These are phyloP conservation scores for Dactylellina drechsleri DNA, from an alignment of 2,329 filamentous ascomycete species.

Conservation along the genomic window DNA sequence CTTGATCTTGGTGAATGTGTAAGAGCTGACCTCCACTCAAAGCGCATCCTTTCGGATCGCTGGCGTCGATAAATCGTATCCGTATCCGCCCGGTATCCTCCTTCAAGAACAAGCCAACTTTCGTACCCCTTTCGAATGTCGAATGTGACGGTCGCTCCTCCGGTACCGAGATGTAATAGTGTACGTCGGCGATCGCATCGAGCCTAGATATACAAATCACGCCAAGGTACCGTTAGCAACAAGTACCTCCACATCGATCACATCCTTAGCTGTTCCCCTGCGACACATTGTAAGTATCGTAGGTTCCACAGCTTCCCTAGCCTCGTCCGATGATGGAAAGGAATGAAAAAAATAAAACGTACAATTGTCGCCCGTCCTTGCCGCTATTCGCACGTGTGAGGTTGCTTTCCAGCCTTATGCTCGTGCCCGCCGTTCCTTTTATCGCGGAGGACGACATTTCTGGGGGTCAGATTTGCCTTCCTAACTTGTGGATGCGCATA, in stretches of 20 bases:
- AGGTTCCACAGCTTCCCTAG: neutral
- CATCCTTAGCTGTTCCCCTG: neutral
- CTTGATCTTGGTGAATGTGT: neutral
- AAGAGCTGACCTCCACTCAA: slow-evolving; percentile 49
- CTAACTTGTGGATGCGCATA: slow-evolving; percentile 3
- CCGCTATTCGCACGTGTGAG: slow-evolving; percentile 52
- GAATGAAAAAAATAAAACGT: slow-evolving; percentile 10
- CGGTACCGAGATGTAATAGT: slow-evolving; percentile 51
- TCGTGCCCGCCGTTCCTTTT: slow-evolving; percentile 33
- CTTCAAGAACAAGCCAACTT: slow-evolving; percentile 46
- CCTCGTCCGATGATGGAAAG: neutral
- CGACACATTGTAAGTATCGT: neutral
- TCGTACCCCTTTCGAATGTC: slow-evolving; percentile 47
- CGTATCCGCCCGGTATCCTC: slow-evolving; percentile 51
- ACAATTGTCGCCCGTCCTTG: slow-evolving; percentile 52
- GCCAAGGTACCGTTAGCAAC: neutral
- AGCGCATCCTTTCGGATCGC: slow-evolving; percentile 38
- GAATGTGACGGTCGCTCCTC: slow-evolving; percentile 49
- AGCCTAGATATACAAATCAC: slow-evolving; percentile 20
- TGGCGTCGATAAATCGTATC: slow-evolving; percentile 35
- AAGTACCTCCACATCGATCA: neutral
- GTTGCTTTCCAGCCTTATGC: slow-evolving; percentile 49
- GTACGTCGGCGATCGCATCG: slow-evolving; percentile 48
- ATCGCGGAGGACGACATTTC: slow-evolving; percentile 11
- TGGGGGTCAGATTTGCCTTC: slow-evolving; percentile 7